These are phyloP conservation scores for Chytriomyces confervae DNA, from an alignment of 192 early-diverging fungal species.

Conservation along the genomic window DNA sequence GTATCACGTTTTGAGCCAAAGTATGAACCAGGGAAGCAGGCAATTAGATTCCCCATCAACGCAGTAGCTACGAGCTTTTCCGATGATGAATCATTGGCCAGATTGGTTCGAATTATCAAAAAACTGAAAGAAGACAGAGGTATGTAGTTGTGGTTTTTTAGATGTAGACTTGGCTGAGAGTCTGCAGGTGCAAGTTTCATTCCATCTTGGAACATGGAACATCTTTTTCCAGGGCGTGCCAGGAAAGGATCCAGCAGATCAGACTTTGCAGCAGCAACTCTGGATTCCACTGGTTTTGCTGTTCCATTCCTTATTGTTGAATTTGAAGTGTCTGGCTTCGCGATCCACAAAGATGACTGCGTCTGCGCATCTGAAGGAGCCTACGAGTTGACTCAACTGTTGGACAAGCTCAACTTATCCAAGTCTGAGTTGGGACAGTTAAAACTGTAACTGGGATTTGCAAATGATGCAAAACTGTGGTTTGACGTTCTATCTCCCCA, in stretches of 20 bases:
- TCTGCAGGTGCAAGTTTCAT: too few species aligned
- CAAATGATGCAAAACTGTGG: too few species aligned
- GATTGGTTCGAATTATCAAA: neutral
- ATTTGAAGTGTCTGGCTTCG: conserved; percentile 31
- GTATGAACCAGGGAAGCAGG: neutral
- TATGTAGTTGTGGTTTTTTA: too few species aligned
- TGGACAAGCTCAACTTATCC: neutral
- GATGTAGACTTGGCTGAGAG: too few species aligned
- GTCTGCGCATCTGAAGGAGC: conserved; percentile 27
- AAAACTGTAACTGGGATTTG: too few species aligned
- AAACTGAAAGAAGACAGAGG: neutral
- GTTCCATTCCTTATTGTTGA: conserved; percentile 29
- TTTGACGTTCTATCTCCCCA: too few species aligned
- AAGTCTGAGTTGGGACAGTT: neutral
- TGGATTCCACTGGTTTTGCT: neutral
- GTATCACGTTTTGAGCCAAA: neutral
- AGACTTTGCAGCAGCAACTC: conserved; percentile 16
- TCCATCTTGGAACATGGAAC: too few species aligned
- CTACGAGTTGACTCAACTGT: conserved; percentile 19
- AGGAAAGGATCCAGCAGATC: conserved; percentile 23
- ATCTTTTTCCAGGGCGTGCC: too few species aligned
- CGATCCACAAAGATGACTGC: conserved; percentile 24
- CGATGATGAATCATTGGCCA: neutral
- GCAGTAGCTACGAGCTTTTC: neutral
- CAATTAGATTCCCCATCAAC: neutral